Conservation (phyloP, 2,329 filamentous ascomycete genomes). For the Thermothelomyces thermophilus region DNA sequence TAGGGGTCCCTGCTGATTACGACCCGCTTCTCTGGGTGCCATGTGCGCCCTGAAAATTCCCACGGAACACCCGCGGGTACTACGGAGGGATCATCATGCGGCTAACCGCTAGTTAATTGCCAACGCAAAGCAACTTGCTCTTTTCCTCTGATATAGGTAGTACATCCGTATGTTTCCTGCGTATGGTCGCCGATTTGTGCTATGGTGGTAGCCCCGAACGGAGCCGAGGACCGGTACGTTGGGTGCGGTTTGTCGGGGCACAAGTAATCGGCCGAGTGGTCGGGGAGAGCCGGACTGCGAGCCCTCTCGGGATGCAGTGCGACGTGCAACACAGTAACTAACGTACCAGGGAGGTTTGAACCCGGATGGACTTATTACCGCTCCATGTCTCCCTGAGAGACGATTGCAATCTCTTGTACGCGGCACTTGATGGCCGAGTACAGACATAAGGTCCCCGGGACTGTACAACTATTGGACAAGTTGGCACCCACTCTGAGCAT, state of each 20-base stretch:
- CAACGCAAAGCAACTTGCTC: neutral
- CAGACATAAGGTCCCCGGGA: too few relatives aligned
- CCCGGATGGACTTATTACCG: neutral
- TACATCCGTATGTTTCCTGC: slow-evolving; percentile 4
- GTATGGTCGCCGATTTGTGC: slow-evolving; percentile 17
- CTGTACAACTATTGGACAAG: too few relatives aligned
- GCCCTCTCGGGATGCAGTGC: neutral
- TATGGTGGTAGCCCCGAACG: slow-evolving; percentile 14
- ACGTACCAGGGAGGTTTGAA: slow-evolving; percentile 4
- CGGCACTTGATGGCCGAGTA: too few relatives aligned
- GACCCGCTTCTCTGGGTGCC: neutral
- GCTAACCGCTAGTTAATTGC: slow-evolving; percentile 3
- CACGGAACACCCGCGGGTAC: neutral
- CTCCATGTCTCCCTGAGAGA: too few relatives aligned
- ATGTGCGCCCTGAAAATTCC: slow-evolving; percentile 10
- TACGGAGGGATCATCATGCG: slow-evolving; percentile 4
- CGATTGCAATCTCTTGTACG: too few relatives aligned
- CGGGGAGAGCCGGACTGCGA: neutral
- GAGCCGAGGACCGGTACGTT: slow-evolving; percentile 10
- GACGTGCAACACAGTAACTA: neutral
- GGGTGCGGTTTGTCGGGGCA: neutral
- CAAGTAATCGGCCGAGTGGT: slow-evolving; percentile 9
- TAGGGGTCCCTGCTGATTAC: neutral
- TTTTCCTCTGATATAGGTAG: too few relatives aligned
- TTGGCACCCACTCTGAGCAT: too few relatives aligned